Percentiles rank a stretch among this genome's conserved stretches.
phyloP scores from a whole-genome alignment of 2,329 filamentous ascomycete genomes.

The Sclerotinia nivalis region DNA sequence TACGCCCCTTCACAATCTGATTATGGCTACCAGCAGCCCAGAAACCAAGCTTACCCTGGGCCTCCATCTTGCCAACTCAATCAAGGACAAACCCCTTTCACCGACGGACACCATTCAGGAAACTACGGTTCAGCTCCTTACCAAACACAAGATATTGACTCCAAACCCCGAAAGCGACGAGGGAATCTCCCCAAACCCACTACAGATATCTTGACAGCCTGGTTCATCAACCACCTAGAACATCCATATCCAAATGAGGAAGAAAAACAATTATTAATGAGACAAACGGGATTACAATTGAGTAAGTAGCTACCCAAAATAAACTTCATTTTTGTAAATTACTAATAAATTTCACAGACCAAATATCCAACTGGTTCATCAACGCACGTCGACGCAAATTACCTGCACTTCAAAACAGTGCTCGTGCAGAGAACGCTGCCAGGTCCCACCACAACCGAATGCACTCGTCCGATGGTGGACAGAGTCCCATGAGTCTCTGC shows the following conservation, averaged over 20 bases:
- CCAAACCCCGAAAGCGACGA: slow-evolving; percentile 56
- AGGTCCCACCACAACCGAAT: slow-evolving; percentile 27
- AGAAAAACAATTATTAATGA: slow-evolving; percentile 80
- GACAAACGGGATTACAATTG: slow-evolving; percentile 73
- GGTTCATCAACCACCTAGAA: slow-evolving; percentile 75
- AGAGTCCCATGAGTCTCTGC: slow-evolving; percentile 12
- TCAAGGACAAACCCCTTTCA: slow-evolving; percentile 36
- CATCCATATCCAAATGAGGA: slow-evolving; percentile 88
- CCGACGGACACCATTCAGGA: slow-evolving; percentile 22
- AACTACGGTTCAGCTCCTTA: neutral
- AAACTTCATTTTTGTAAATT: neutral
- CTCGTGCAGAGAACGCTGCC: slow-evolving; percentile 39
- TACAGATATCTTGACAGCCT: slow-evolving; percentile 76
- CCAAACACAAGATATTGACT: slow-evolving; percentile 30
- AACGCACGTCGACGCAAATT: slow-evolving; percentile 70
- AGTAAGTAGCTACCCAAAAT: slow-evolving; percentile 54
- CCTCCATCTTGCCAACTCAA: slow-evolving; percentile 11
- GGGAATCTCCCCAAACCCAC: slow-evolving; percentile 91
- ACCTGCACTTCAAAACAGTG: slow-evolving; percentile 42
- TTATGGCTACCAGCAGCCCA: slow-evolving; percentile 26
- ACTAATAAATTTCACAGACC: slow-evolving; percentile 47
- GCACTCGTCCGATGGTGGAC: slow-evolving; percentile 5
- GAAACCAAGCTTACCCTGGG: slow-evolving; percentile 4
- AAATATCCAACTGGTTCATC: slow-evolving; percentile 81
- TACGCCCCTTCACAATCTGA: slow-evolving; percentile 1